These are phyloP conservation scores for Phaeosphaeriaceae sp. DNA, from an alignment of 2,329 filamentous ascomycete genomes.

Conservation along the genomic window DNA sequence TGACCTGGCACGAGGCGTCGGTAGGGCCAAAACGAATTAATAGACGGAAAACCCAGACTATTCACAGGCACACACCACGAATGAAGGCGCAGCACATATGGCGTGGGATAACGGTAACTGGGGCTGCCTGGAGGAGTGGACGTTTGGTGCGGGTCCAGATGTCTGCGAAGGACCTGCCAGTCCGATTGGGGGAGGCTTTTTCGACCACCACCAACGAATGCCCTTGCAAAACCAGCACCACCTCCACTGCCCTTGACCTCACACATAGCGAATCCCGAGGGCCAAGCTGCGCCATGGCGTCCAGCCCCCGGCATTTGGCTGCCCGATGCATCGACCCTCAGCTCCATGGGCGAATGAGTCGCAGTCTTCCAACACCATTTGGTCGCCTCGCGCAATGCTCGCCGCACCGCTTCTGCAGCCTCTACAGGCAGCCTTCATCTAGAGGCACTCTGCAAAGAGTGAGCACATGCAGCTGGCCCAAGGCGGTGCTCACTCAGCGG, in stretches of 20 bases:
- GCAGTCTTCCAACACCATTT: conserved; percentile 15
- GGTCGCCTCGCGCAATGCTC: conserved; percentile 26
- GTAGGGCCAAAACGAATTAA: conserved; percentile 27
- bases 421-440: conserved; percentile 12
- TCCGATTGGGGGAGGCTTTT: conserved; percentile 20
- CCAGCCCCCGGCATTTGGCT: conserved; percentile 27
- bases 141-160: conserved; percentile 10
- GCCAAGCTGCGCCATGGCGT: conserved; percentile 15
- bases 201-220: conserved; percentile 29
- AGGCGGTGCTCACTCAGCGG: conserved; percentile 17
- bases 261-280: conserved; percentile 24
- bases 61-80: conserved; percentile 20
- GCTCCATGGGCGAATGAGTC: conserved; percentile 19
- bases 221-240: conserved; percentile 25
- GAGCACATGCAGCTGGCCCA: conserved; percentile 4
- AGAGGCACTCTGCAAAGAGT: conserved; percentile 11
- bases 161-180: not conserved
- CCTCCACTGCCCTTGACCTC: conserved; percentile 18
- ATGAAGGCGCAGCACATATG: conserved; percentile 31
- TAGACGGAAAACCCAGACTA: conserved; percentile 17
- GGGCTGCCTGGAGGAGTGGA: conserved; percentile 22
- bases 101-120: conserved; percentile 22
- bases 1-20: conserved; percentile 35
- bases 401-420: conserved; percentile 16
- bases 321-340: conserved; percentile 16